These are phyloP conservation scores for Lachancea nothofagi DNA, from an alignment of 805 yeast species.

Conservation along the genomic window DNA sequence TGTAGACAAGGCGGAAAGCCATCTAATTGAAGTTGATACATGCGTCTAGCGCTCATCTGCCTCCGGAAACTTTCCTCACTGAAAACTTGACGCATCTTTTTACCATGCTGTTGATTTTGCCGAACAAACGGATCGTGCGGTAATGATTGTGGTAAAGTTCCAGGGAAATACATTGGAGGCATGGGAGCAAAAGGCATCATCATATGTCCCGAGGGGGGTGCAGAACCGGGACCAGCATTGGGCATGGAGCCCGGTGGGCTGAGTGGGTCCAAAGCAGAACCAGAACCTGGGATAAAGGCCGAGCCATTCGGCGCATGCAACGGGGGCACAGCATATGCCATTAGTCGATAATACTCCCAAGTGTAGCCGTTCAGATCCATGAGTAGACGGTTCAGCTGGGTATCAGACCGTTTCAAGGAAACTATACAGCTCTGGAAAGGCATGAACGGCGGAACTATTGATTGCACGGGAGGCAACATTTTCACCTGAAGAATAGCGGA, in stretches of 20 bases:
- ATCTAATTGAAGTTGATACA: constrained; percentile 29
- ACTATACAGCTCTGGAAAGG: constrained; percentile 32
- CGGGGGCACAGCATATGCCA: constrained; percentile 25
- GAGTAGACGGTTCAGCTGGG: constrained; percentile 23
- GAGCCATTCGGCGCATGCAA: constrained; percentile 6
- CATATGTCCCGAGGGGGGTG: constrained; percentile 4
- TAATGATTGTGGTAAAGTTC: neutral
- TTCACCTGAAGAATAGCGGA: constrained; percentile 27
- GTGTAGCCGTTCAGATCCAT: constrained; percentile 27
- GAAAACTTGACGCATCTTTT: constrained; percentile 28
- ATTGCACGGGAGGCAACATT: constrained; percentile 29
- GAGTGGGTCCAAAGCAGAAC: neutral
- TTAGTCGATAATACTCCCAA: constrained; percentile 31
- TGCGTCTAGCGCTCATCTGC: constrained; percentile 33
- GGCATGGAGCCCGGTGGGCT: constrained; percentile 3
- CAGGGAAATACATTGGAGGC: constrained; percentile 8
- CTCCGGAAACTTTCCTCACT: constrained; percentile 31
- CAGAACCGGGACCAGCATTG: constrained; percentile 2
- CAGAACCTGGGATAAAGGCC: neutral
- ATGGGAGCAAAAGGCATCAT: constrained; percentile 10
- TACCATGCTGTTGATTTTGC: constrained; percentile 12
- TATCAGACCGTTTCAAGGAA: constrained; percentile 17
- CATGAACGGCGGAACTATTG: constrained; percentile 30
- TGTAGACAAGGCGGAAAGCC: constrained; percentile 33
- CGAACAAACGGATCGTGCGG: constrained; percentile 4